Conservation (phyloP, 768 basidiomycete genomes). For the Roridomyces roridus region DNA sequence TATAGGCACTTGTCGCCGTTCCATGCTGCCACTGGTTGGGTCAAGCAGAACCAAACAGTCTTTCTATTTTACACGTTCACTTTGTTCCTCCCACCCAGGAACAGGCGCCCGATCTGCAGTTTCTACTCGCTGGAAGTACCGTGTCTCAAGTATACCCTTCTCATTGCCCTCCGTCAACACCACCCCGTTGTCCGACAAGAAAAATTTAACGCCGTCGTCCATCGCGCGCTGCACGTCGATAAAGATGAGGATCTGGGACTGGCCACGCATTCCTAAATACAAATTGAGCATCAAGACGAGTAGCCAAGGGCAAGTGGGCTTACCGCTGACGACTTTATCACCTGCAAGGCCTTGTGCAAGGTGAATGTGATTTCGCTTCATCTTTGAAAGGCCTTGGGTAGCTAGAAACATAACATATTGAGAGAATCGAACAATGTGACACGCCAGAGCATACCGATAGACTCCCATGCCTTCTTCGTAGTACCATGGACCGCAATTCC, state of each 20-base stretch:
- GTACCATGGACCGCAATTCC: slow-evolving; percentile 87
- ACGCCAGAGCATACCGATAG: slow-evolving; percentile 51
- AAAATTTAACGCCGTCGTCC: slow-evolving; percentile 73
- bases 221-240: slow-evolving; percentile 77
- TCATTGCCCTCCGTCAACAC: slow-evolving; percentile 83
- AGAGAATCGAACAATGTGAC: slow-evolving; percentile 43
- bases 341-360: slow-evolving; percentile 80
- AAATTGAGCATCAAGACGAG: background rate
- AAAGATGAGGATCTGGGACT: slow-evolving; percentile 82
- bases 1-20: slow-evolving; percentile 30
- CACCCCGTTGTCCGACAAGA: slow-evolving; percentile 86
- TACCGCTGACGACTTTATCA: slow-evolving; percentile 77
- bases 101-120: slow-evolving; percentile 41
- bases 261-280: slow-evolving; percentile 76
- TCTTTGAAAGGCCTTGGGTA: slow-evolving; percentile 75
- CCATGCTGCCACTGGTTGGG: too few relatives aligned
- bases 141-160: slow-evolving; percentile 61
- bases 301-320: slow-evolving; percentile 26
- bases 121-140: slow-evolving; percentile 77
- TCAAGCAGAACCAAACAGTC: too few relatives aligned
- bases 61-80: too few relatives aligned
- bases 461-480: slow-evolving; percentile 67
- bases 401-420: slow-evolving; percentile 43
- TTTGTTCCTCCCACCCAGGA: slow-evolving; percentile 33
- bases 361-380: slow-evolving; percentile 93